Evolutionary conservation across 192 early-diverging fungal genomes (phyloP).

Genomic region (Neocallimastix lanati): DNA sequence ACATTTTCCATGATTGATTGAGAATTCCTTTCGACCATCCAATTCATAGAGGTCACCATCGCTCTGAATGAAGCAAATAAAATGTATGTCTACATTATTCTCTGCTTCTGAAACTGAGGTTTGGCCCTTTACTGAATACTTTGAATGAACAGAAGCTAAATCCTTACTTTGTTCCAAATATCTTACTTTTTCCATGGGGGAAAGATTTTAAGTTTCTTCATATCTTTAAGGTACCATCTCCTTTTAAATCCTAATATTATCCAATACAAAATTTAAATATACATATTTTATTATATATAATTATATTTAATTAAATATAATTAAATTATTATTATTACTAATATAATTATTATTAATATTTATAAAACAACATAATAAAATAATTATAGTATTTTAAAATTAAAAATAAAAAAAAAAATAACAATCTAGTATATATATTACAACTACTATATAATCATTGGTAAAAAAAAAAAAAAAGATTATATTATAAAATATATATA

Average conservation of each 20-base stretch:
- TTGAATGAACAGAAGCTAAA: conserved; percentile 18
- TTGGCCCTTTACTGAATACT: conserved; percentile 10
- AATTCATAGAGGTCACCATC: conserved; percentile 71
- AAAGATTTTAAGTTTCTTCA: conserved; percentile 29
- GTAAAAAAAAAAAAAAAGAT: too few relatives aligned
- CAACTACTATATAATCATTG: too few relatives aligned
- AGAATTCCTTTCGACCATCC: conserved; percentile 63
- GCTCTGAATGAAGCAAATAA: conserved; percentile 57
- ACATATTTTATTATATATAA: too few relatives aligned
- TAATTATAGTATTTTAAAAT: too few relatives aligned
- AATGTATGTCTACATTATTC: conserved; percentile 63
- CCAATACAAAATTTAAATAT: too few relatives aligned
- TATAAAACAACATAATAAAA: too few relatives aligned
- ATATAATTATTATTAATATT: too few relatives aligned
- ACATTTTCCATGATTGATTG: conserved; percentile 64
- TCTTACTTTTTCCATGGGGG: conserved; percentile 54
- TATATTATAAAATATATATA: too few relatives aligned
- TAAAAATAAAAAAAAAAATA: too few relatives aligned
- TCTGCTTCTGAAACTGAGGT: conserved; percentile 25
- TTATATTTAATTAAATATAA: too few relatives aligned
- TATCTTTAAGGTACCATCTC: conserved; percentile 39
- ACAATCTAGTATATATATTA: too few relatives aligned
- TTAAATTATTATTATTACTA: too few relatives aligned
- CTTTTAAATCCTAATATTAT: conserved; percentile 2
- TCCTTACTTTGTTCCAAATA: conserved; percentile 41